Conservation (phyloP, 2,329 filamentous ascomycete species). For the Clonostachys byssicola region DNA sequence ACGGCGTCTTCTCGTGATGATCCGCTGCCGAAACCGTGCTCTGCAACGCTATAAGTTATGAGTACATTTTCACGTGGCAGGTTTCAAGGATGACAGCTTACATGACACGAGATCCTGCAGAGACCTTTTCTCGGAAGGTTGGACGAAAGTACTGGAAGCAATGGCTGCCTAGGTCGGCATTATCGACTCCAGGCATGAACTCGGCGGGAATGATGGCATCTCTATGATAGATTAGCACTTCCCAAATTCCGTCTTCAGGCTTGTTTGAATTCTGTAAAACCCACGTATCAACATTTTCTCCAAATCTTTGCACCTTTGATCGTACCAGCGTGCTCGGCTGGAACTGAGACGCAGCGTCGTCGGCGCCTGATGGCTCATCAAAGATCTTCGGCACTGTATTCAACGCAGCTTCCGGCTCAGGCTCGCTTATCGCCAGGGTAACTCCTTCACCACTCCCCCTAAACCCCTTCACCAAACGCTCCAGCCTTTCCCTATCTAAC, state of each 20-base stretch:
- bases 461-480: neutral
- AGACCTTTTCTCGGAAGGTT: conserved; percentile 7
- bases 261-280: neutral
- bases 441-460: neutral
- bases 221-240: neutral
- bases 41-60: conserved; percentile 1
- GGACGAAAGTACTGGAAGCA: conserved; percentile 11
- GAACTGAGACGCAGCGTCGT: too few species aligned
- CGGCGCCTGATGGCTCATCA: neutral
- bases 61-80: neutral
- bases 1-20: conserved; percentile 9
- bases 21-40: conserved; percentile 5
- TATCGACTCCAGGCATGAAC: conserved; percentile 10
- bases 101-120: conserved; percentile 5
- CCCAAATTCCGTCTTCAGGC: neutral
- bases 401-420: neutral
- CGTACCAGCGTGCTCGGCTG: neutral
- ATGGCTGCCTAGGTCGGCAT: conserved; percentile 11
- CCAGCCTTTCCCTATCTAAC: neutral
- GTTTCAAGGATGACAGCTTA: neutral
- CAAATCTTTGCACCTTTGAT: conserved; percentile 9
- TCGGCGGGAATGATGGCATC: conserved; percentile 9
- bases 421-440: neutral
- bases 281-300: conserved; percentile 11
- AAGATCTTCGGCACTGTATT: neutral